phyloP scores from a whole-genome alignment of 2,329 filamentous ascomycete species.

The Pseudogymnoascus sp. region DNA sequence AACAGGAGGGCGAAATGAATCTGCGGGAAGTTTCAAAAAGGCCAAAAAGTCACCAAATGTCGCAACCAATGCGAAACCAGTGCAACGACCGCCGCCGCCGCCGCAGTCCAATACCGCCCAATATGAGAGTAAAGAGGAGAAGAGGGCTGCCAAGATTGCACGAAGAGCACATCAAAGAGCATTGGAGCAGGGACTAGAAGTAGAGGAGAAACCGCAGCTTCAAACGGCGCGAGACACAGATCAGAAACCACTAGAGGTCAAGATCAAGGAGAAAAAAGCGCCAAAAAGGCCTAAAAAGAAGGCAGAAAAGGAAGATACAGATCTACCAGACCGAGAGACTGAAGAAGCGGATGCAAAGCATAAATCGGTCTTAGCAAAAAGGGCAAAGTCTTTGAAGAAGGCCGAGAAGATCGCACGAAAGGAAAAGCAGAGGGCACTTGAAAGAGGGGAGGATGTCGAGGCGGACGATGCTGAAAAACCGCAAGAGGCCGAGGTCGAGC shows the following conservation, averaged over 20 bases:
- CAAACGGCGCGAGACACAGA: not conserved
- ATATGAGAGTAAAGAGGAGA: constrained; percentile 13
- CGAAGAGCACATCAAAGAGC: constrained; percentile 15
- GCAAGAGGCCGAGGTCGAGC: constrained; percentile 32
- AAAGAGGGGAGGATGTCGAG: constrained; percentile 26
- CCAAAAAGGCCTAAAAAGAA: constrained; percentile 17
- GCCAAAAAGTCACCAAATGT: not conserved
- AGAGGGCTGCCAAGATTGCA: constrained; percentile 14
- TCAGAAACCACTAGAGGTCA: constrained; percentile 18
- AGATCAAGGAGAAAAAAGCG: constrained; percentile 14
- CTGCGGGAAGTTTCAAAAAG: not conserved
- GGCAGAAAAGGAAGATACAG: constrained; percentile 19
- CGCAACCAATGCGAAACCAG: constrained; percentile 2
- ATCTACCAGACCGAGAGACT: not conserved
- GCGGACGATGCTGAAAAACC: constrained; percentile 25
- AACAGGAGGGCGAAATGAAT: not conserved
- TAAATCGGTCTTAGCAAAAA: constrained; percentile 46
- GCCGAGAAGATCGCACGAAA: constrained; percentile 34
- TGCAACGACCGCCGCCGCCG: constrained; percentile 11
- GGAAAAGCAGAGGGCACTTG: constrained; percentile 26
- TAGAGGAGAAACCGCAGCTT: not conserved
- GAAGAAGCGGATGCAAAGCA: constrained; percentile 26
- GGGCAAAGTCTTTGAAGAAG: constrained; percentile 45
- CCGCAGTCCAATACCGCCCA: not conserved
- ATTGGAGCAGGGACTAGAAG: constrained; percentile 5